Evolutionary conservation across 495 filamentous ascomycete genomes (phyloP).

Genomic region (Neurospora hispaniola): DNA sequence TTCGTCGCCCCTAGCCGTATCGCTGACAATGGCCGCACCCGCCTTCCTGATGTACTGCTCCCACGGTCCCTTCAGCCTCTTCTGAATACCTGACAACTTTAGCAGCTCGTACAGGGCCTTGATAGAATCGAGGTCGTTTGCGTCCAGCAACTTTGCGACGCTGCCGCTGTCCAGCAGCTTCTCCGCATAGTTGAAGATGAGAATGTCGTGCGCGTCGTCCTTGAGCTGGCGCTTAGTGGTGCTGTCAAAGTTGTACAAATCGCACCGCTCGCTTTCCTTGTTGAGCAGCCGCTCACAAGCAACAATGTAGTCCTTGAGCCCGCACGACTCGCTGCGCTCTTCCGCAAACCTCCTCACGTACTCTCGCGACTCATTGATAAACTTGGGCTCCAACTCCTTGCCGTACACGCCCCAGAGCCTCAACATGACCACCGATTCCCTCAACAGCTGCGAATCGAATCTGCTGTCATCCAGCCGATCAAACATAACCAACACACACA

Average conservation of each 20-base stretch:
- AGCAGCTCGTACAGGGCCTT: conserved; percentile 70
- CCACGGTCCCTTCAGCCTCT: conserved; percentile 59
- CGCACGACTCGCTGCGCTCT: conserved; percentile 40
- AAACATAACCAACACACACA: conserved; percentile 64
- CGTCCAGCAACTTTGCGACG: conserved; percentile 57
- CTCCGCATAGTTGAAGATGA: conserved; percentile 51
- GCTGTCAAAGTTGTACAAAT: conserved; percentile 65
- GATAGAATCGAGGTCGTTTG: conserved; percentile 53
- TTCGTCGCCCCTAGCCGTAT: conserved; percentile 63
- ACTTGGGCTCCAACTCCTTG: conserved; percentile 63
- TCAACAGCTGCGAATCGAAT: conserved; percentile 47
- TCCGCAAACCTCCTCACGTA: conserved; percentile 60
- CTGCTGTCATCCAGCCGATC: conserved; percentile 47
- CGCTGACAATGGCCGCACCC: conserved; percentile 71
- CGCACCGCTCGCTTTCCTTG: conserved; percentile 61
- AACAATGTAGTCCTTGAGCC: conserved; percentile 61
- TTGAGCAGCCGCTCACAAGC: conserved; percentile 55
- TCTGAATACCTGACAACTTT: conserved; percentile 49
- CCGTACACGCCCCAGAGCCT: conserved; percentile 71
- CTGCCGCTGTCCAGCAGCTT: conserved; percentile 52
- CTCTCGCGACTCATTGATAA: conserved; percentile 52
- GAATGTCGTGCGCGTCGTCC: conserved; percentile 52
- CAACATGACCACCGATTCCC: conserved; percentile 66
- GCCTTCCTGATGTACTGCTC: conserved; percentile 64
- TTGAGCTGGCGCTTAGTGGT: conserved; percentile 71